Evolutionary conservation across 495 filamentous ascomycete species (phyloP).

Genomic region (Penicillium cosmopolitanum): DNA sequence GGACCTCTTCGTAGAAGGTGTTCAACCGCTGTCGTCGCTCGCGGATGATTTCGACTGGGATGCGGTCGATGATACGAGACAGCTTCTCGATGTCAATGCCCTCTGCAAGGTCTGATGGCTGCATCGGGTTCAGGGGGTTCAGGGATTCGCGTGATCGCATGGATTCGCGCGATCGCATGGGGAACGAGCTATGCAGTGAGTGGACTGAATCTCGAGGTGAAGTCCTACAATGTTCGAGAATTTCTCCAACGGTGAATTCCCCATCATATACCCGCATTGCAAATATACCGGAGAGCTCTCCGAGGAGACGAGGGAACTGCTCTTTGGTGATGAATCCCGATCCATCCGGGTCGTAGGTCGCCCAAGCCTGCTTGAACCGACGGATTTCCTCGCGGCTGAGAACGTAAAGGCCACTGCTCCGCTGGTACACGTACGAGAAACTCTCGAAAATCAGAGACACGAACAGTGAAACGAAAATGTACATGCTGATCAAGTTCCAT

Average conservation of each 20-base stretch:
- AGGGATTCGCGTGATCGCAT: conserved; percentile 29
- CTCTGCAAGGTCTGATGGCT: conserved; percentile 52
- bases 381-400: conserved; percentile 91
- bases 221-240: conserved; percentile 79
- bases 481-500: conserved; percentile 99
- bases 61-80: conserved; percentile 70
- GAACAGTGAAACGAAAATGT: conserved; percentile 98
- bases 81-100: conserved; percentile 80
- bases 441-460: conserved; percentile 99
- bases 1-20: conserved; percentile 91
- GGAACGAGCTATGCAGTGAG: conserved; percentile 18
- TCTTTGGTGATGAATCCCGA: conserved; percentile 92
- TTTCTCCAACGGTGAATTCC: conserved; percentile 79
- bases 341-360: conserved; percentile 87
- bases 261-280: conserved; percentile 96
- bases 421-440: conserved; percentile 98
- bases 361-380: conserved; percentile 98
- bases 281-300: conserved; percentile 90
- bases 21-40: conserved; percentile 78
- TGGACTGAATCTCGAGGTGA: conserved; percentile 48
- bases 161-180: conserved; percentile 29
- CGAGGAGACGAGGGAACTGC: conserved; percentile 84
- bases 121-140: conserved; percentile 19
- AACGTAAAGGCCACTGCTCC: conserved; percentile 75
- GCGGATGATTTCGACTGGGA: conserved; percentile 76